phyloP scores from a whole-genome alignment of 805 yeast genomes.

The Saccharomyces eubayanus region DNA sequence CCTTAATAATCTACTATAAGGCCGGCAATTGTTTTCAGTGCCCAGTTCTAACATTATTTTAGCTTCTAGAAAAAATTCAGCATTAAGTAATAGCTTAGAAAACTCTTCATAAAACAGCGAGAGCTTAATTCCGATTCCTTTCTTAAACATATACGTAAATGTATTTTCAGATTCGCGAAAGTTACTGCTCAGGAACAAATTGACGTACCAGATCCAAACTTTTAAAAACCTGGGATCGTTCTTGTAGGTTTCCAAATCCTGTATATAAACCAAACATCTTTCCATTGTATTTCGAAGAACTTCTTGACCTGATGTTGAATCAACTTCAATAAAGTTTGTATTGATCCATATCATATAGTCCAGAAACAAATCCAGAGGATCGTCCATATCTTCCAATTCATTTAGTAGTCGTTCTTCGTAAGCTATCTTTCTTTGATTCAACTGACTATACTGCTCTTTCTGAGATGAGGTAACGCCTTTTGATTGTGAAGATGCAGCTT shows the following conservation, averaged over 20 bases:
- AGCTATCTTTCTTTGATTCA: neutral
- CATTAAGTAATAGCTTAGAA: conserved; percentile 36
- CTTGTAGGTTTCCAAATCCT: conserved; percentile 56
- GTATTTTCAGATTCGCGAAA: conserved; percentile 65
- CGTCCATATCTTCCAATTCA: conserved; percentile 55
- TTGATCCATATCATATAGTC: conserved; percentile 67
- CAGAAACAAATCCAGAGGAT: conserved; percentile 66
- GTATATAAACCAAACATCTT: conserved; percentile 58
- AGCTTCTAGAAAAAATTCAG: conserved; percentile 16
- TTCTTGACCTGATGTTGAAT: neutral
- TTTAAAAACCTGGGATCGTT: conserved; percentile 73
- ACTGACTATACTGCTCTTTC: neutral
- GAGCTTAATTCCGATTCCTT: conserved; percentile 58
- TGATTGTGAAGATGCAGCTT: neutral
- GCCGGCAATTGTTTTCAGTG: conserved; percentile 55
- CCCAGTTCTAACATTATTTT: conserved; percentile 16
- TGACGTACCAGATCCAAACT: conserved; percentile 74
- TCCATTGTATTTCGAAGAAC: conserved; percentile 36
- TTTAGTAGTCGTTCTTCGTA: conserved; percentile 37
- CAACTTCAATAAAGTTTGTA: conserved; percentile 42
- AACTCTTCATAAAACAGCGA: conserved; percentile 72
- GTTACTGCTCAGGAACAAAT: conserved; percentile 28
- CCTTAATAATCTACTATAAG: conserved; percentile 38
- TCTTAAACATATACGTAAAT: conserved; percentile 61
- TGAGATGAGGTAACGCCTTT: neutral